These are phyloP conservation scores for Talaromyces sp. DNA, from an alignment of 2,329 filamentous ascomycete genomes.

Conservation along the genomic window DNA sequence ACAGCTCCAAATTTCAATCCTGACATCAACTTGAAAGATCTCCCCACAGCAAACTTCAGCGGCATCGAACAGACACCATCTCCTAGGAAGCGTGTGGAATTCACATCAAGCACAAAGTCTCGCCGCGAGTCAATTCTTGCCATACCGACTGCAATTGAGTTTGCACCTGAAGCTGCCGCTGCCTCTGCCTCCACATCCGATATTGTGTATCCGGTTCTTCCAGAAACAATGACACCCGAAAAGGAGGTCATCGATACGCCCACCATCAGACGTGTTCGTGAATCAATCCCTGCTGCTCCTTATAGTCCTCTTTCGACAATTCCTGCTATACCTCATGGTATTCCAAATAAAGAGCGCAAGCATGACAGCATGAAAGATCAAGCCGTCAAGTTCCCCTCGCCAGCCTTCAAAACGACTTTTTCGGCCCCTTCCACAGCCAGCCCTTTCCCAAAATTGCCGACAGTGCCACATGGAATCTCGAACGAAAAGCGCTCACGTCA, in stretches of 20 bases:
- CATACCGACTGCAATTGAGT: conserved; percentile 43
- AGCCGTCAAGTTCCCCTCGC: neutral
- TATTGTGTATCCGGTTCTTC: conserved; percentile 37
- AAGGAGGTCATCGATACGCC: conserved; percentile 27
- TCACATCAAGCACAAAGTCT: conserved; percentile 66
- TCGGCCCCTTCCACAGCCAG: neutral
- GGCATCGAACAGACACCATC: conserved; percentile 61
- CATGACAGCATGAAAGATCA: conserved; percentile 18
- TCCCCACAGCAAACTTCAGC: conserved; percentile 26
- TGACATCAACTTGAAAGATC: conserved; percentile 48
- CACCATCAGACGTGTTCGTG: conserved; percentile 41
- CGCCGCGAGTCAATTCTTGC: conserved; percentile 33
- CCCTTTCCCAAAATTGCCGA: conserved; percentile 29
- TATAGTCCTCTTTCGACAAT: conserved; percentile 27
- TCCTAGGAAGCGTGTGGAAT: conserved; percentile 75
- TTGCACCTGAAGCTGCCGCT: conserved; percentile 25
- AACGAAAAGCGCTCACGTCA: conserved; percentile 32
- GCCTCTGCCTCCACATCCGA: conserved; percentile 25
- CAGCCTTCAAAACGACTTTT: neutral
- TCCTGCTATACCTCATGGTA: conserved; percentile 38
- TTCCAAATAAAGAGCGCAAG: conserved; percentile 33
- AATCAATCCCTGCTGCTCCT: conserved; percentile 25
- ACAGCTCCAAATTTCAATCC: conserved; percentile 41
- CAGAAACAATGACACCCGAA: conserved; percentile 36
- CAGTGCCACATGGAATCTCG: conserved; percentile 37